Evolutionary conservation across 768 basidiomycete species (phyloP).

Genomic region (Tricholoma furcatifolium): DNA sequence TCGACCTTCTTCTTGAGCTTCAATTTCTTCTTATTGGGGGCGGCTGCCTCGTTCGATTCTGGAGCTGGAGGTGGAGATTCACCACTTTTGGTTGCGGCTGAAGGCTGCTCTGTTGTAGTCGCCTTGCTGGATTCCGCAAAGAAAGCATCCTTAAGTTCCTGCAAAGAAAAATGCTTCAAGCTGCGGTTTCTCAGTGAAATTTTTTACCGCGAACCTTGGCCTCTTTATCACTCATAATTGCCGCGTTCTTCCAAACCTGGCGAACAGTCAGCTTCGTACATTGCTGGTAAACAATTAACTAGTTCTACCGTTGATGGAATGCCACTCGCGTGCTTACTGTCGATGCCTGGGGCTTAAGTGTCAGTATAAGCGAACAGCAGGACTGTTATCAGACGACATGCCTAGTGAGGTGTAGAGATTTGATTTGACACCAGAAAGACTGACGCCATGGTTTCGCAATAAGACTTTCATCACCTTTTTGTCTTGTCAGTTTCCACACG

Average conservation of each 20-base stretch:
- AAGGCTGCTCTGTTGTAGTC: constrained; percentile 3
- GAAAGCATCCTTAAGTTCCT: constrained; percentile 66
- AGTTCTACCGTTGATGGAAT: constrained; percentile 62
- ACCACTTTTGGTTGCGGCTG: neutral
- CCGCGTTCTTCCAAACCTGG: constrained; percentile 69
- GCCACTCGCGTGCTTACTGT: constrained; percentile 77
- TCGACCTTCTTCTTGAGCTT: constrained; percentile 48
- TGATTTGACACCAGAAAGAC: constrained; percentile 68
- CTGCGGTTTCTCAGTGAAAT: neutral
- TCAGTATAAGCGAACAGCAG: neutral
- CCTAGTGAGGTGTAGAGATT: constrained; percentile 66
- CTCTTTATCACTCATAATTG: constrained; percentile 57
- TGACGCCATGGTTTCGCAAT: constrained; percentile 62
- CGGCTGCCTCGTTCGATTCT: constrained; percentile 5
- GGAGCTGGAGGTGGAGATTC: neutral
- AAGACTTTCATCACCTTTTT: constrained; percentile 67
- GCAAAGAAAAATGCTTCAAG: neutral
- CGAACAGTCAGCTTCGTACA: neutral
- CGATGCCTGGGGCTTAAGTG: constrained; percentile 44
- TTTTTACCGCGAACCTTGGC: constrained; percentile 46
- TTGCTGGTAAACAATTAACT: neutral
- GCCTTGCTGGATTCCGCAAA: constrained; percentile 43
- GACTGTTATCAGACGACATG: constrained; percentile 18
- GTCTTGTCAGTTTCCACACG: neutral
- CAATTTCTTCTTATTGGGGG: constrained; percentile 35